These are phyloP conservation scores for Trichomonascaceae sp. DNA, from an alignment of 1,139 yeast genomes.

Conservation along the genomic window DNA sequence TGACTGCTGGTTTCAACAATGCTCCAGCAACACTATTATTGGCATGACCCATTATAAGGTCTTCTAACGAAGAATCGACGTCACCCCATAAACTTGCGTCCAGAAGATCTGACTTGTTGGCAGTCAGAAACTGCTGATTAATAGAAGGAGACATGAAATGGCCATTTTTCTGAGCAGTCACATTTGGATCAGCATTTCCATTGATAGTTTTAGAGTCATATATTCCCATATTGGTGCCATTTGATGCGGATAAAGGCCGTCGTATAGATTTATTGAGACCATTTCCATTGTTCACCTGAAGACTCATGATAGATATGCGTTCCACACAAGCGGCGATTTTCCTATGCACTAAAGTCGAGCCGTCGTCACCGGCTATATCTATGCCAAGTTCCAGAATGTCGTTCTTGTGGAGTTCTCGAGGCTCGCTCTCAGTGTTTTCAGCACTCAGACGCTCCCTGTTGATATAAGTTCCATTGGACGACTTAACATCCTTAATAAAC, in stretches of 20 bases:
- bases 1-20: constrained; percentile 55
- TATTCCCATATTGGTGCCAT: not conserved
- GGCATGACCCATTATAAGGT: constrained; percentile 50
- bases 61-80: constrained; percentile 57
- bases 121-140: not conserved
- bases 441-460: constrained; percentile 60
- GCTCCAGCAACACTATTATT: constrained; percentile 55
- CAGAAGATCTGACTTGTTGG: constrained; percentile 33
- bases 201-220: not conserved
- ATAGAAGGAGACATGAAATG: not conserved
- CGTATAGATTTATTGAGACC: not conserved
- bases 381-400: constrained; percentile 87
- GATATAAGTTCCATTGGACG: constrained; percentile 91
- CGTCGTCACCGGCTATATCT: constrained; percentile 67
- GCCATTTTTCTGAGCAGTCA: not conserved
- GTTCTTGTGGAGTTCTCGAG: constrained; percentile 58
- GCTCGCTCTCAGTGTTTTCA: constrained; percentile 47
- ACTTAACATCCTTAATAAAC: constrained; percentile 77
- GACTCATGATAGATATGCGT: constrained; percentile 56
- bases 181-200: not conserved
- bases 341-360: constrained; percentile 56
- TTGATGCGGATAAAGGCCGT: not conserved
- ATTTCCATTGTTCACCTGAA: constrained; percentile 20
- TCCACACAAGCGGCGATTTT: constrained; percentile 79
- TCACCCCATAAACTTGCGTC: constrained; percentile 81